Evolutionary conservation across 2,329 filamentous ascomycete species (phyloP), one percentile per base, ranked within the genome.

Genomic region (Paecilomyces fulvus): DNA sequence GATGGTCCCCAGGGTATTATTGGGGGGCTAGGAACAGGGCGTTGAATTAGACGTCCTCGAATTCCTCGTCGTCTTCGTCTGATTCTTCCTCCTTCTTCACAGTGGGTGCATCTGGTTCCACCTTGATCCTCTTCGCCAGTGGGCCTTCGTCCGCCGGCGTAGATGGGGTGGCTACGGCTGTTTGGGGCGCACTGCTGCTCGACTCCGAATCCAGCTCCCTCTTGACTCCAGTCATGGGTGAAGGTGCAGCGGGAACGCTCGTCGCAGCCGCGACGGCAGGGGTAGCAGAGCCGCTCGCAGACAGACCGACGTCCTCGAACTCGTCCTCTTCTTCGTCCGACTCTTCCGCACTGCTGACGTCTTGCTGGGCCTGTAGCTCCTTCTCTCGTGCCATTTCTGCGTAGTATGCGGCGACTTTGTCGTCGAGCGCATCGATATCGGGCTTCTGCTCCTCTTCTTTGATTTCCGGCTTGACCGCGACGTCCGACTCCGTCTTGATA

Each of bases 371-470:
- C 57, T 75, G 72, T 1, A 73, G 64, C 17, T 71, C 74, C 58
- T 75, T 71, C 58, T 76, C 74, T 2, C 70, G 65, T 28, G 71
- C 73, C 69, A 77, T 75, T 57, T 76, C 74, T 1, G 73, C 74
- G 55, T 77, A 77, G 63, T 77, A 77, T 3, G 74, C 74, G 14
- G 74, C 74, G 53, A 77, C 70, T 53, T 76, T 77, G 59, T 77
- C 76, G 55, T 78, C 74, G 23, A 77, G 64, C 21, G 67, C 74
- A 20, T 77, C 73, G 3, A 71, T 60, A 21, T 68, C 68, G 8
- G 74, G 69, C 37, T 77, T 76, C 55, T 77, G 74, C 53, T 76
- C 74, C 43, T 75, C 70, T 52, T 71, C 74, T 46, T 75, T 72
- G 53, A 73, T 69, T 52, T 73, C 69, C n/a, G 70, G 59, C 43